phyloP scores from a whole-genome alignment of 2,329 filamentous ascomycete species.

The Pyrenochaeta sp. region DNA sequence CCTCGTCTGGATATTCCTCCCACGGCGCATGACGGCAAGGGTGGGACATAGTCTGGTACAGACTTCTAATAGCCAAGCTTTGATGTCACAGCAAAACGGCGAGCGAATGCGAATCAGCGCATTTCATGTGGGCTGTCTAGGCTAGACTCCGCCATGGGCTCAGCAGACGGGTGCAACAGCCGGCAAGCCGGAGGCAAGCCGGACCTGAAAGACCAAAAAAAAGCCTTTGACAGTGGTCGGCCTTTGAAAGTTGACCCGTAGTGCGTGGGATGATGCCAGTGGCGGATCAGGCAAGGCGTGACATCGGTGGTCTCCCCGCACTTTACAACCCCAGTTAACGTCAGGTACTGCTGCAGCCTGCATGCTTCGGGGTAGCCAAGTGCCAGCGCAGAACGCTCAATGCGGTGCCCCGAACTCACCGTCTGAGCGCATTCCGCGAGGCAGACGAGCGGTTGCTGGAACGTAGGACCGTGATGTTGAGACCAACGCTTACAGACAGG shows the following conservation, averaged over 20 bases:
- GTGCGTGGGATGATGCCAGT: slow-evolving; percentile 45
- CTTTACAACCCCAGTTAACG: slow-evolving; percentile 34
- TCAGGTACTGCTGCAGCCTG: slow-evolving; percentile 42
- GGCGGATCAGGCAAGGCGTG: slow-evolving; percentile 30
- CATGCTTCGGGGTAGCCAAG: slow-evolving; percentile 26
- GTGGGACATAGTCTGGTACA: slow-evolving; percentile 39
- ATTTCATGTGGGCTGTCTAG: slow-evolving; percentile 22
- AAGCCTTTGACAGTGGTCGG: slow-evolving; percentile 32
- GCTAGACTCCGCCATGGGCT: slow-evolving; percentile 18
- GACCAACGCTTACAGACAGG: slow-evolving; percentile 13
- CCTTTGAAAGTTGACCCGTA: slow-evolving; percentile 42
- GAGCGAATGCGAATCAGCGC: slow-evolving; percentile 33
- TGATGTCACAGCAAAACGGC: slow-evolving; percentile 39
- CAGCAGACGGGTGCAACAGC: slow-evolving; percentile 23
- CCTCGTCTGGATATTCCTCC: slow-evolving; percentile 33
- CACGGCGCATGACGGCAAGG: slow-evolving; percentile 47
- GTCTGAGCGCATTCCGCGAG: not conserved
- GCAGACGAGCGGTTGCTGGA: not conserved
- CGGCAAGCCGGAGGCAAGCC: slow-evolving; percentile 25
- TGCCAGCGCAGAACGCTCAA: slow-evolving; percentile 25
- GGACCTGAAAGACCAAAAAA: slow-evolving; percentile 10
- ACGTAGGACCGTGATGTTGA: not conserved
- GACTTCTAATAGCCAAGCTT: slow-evolving; percentile 37
- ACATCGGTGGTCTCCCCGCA: slow-evolving; percentile 37
- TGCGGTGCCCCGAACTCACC: not conserved